These are phyloP conservation scores for Schizosaccharomyces cryophilus DNA, from an alignment of 805 yeast species.

Conservation along the genomic window DNA sequence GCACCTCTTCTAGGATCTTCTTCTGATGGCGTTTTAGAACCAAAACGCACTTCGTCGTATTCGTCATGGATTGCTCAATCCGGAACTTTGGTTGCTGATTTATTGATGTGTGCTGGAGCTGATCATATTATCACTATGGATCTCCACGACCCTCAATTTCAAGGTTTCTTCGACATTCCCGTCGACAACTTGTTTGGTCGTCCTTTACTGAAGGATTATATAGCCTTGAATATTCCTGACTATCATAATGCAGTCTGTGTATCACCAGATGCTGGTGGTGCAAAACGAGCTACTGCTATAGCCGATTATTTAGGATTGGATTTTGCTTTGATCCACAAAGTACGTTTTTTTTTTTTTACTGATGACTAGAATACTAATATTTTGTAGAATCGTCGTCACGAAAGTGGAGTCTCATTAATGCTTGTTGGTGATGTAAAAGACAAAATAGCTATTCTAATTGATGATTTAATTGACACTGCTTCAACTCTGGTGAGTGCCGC, in stretches of 20 bases:
- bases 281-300: slow-evolving; percentile 80
- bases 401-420: slow-evolving; percentile 57
- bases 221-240: slow-evolving; percentile 50
- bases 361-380: neutral
- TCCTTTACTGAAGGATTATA: slow-evolving; percentile 70
- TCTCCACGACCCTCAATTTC: slow-evolving; percentile 90
- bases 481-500: slow-evolving; percentile 85
- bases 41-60: slow-evolving; percentile 33
- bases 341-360: slow-evolving; percentile 15
- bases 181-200: slow-evolving; percentile 82
- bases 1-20: slow-evolving; percentile 24
- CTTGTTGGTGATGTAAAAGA: slow-evolving; percentile 83
- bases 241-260: slow-evolving; percentile 71
- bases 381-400: slow-evolving; percentile 14
- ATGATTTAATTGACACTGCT: slow-evolving; percentile 84
- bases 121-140: slow-evolving; percentile 95
- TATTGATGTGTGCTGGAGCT: slow-evolving; percentile 42
- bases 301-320: slow-evolving; percentile 77
- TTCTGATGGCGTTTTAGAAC: slow-evolving; percentile 3
- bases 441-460: slow-evolving; percentile 70
- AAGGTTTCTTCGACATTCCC: slow-evolving; percentile 89
- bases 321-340: slow-evolving; percentile 89
- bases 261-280: slow-evolving; percentile 98
- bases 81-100: slow-evolving; percentile 37
- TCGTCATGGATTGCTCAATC: slow-evolving; percentile 91